A percentile compares a stretch with the other conserved stretches of the same genome.
Evolutionary conservation across 2,329 filamentous ascomycete genomes (phyloP).

Genomic region (Dactylonectria macrodidyma): DNA sequence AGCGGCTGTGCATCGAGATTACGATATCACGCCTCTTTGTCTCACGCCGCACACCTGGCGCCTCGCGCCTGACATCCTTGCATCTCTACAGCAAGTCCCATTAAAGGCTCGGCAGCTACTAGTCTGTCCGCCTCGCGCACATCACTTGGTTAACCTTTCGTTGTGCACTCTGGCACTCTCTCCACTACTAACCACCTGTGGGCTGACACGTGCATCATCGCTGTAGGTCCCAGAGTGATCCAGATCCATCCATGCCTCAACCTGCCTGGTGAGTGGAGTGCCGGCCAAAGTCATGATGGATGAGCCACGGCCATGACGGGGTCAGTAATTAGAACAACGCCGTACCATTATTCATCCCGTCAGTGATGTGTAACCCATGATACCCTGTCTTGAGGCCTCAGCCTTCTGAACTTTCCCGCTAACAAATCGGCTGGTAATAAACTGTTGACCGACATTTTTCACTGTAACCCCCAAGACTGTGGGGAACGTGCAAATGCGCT

Average conservation of each 20-base stretch:
- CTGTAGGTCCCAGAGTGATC: slow-evolving; percentile 37
- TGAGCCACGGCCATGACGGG: slow-evolving; percentile 2
- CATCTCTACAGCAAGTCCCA: not conserved
- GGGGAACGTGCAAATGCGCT: slow-evolving; percentile 8
- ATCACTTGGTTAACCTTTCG: slow-evolving; percentile 23
- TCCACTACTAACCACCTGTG: slow-evolving; percentile 42
- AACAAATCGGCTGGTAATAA: not conserved
- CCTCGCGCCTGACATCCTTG: not conserved
- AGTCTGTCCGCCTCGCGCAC: slow-evolving; percentile 25
- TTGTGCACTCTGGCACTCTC: not conserved
- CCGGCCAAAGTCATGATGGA: not conserved
- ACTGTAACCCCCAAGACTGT: slow-evolving; percentile 15
- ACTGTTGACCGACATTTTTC: slow-evolving; percentile 14
- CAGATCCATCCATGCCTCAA: slow-evolving; percentile 18
- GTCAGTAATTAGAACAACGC: not conserved
- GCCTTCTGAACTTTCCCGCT: not conserved
- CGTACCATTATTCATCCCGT: not conserved
- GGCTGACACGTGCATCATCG: slow-evolving; percentile 54
- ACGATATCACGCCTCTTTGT: slow-evolving; percentile 20
- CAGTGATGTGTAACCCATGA: not conserved
- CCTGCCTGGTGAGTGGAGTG: not conserved
- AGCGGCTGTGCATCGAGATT: slow-evolving; percentile 23
- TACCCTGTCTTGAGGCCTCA: not conserved
- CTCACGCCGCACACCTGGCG: slow-evolving; percentile 3
- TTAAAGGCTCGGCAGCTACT: not conserved